Evolutionary conservation across 1,284 basidiomycete species (phyloP).

Genomic region (Peniophora sp.): DNA sequence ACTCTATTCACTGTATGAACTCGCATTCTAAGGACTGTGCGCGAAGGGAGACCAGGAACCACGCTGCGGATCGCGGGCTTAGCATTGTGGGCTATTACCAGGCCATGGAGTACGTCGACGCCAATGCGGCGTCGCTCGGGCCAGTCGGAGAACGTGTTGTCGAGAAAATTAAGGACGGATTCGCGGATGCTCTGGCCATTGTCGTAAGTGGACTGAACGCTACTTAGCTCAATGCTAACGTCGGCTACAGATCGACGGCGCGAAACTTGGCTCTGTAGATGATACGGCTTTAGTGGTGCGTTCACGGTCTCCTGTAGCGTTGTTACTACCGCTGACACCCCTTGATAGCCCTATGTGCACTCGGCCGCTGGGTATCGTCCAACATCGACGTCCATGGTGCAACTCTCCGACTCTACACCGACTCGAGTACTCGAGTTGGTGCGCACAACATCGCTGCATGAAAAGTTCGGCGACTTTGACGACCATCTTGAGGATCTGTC

Average conservation of each 20-base stretch:
- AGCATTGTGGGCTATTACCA: conserved; percentile 67
- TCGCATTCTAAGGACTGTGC: not conserved
- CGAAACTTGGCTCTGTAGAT: conserved; percentile 39
- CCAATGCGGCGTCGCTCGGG: conserved; percentile 50
- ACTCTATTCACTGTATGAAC: not conserved
- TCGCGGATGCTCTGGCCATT: conserved; percentile 53
- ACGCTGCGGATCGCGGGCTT: conserved; percentile 42
- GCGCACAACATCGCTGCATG: conserved; percentile 36
- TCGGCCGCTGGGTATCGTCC: conserved; percentile 32
- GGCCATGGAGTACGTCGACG: conserved; percentile 54
- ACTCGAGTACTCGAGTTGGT: conserved; percentile 38
- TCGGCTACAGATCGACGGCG: conserved; percentile 43
- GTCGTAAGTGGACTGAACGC: conserved; percentile 36
- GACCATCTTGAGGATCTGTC: conserved; percentile 70
- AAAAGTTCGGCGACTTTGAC: conserved; percentile 66
- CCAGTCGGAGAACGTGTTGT: conserved; percentile 60
- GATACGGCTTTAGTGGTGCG: conserved; percentile 47
- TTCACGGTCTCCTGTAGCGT: conserved; percentile 5
- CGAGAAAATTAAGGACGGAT: conserved; percentile 39
- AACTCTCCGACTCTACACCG: conserved; percentile 30
- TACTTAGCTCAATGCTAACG: not conserved
- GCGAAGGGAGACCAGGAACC: conserved; percentile 38
- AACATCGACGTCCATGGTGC: conserved; percentile 38
- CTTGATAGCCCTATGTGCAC: conserved; percentile 37
- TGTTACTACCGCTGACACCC: conserved; percentile 2